These are phyloP conservation scores for Leccinum uliginosum DNA, from an alignment of 768 basidiomycete species.

Conservation along the genomic window DNA sequence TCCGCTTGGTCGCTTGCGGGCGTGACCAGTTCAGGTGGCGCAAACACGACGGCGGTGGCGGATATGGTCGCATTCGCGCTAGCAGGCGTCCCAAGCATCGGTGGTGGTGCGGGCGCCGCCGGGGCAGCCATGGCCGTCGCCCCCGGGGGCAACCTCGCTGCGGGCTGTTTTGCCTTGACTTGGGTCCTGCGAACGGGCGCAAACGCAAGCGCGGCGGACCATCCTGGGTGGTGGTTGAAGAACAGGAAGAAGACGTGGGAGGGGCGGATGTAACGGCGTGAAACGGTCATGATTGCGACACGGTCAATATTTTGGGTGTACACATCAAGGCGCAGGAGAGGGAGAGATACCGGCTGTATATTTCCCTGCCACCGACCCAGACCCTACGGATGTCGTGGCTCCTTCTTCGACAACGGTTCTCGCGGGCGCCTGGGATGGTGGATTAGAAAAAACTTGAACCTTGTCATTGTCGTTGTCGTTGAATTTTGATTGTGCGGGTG, in stretches of 20 bases:
- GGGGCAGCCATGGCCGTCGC: slow-evolving; percentile 47
- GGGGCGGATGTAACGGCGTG: slow-evolving; percentile 7
- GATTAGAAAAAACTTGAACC: slow-evolving; percentile 10
- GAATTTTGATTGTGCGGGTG: slow-evolving; percentile 18
- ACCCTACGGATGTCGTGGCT: slow-evolving; percentile 17
- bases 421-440: slow-evolving; percentile 21
- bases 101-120: slow-evolving; percentile 30
- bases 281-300: slow-evolving; percentile 31
- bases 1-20: slow-evolving; percentile 24
- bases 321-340: slow-evolving; percentile 37
- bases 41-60: slow-evolving; percentile 64
- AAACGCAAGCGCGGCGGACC: slow-evolving; percentile 88
- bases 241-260: background rate
- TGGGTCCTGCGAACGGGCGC: slow-evolving; percentile 70
- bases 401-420: slow-evolving; percentile 27
- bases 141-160: slow-evolving; percentile 39
- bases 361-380: slow-evolving; percentile 38
- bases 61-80: slow-evolving; percentile 34
- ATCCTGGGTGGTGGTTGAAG: slow-evolving; percentile 43
- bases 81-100: slow-evolving; percentile 30
- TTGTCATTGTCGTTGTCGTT: slow-evolving; percentile 20
- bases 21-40: slow-evolving; percentile 56
- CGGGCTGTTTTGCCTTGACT: slow-evolving; percentile 54
- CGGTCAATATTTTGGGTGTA: slow-evolving; percentile 36
- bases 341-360: slow-evolving; percentile 54